Evolutionary conservation across 345 rosid species (phyloP).

Genomic region (Arabidopsis arenosa): DNA sequence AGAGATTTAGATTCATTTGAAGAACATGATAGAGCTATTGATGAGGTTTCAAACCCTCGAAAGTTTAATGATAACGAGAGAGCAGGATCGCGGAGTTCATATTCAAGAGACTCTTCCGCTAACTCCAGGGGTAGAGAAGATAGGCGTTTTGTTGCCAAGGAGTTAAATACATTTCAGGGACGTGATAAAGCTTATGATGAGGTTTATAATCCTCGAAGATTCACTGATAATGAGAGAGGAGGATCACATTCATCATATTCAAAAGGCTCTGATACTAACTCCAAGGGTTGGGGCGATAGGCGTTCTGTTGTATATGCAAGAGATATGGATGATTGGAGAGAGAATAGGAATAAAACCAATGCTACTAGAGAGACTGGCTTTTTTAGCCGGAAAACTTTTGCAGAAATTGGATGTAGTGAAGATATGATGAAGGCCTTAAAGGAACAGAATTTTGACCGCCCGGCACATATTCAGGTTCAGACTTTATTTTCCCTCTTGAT

Average conservation of each 20-base stretch:
- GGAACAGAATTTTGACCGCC: conserved; percentile 62
- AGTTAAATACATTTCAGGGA: conserved; percentile 21
- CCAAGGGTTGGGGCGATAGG: conserved; percentile 49
- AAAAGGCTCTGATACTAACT: conserved; percentile 50
- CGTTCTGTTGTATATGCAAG: conserved; percentile 43
- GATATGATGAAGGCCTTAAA: conserved; percentile 70
- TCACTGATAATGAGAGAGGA: conserved; percentile 36
- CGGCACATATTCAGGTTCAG: conserved; percentile 84
- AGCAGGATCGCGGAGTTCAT: conserved; percentile 41
- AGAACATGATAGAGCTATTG: conserved; percentile 5
- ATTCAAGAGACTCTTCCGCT: conserved; percentile 46
- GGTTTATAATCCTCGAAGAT: conserved; percentile 25
- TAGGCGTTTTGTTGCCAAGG: conserved; percentile 46
- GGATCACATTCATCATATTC: conserved; percentile 40
- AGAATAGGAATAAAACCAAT: conserved; percentile 40
- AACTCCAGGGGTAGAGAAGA: conserved; percentile 67
- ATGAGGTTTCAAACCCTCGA: conserved; percentile 28
- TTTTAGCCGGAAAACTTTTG: conserved; percentile 74
- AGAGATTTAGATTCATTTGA: conserved; percentile 11
- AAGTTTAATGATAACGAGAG: conserved; percentile 37
- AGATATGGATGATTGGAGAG: conserved; percentile 45
- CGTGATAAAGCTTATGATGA: conserved; percentile 34
- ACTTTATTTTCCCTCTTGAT: not conserved
- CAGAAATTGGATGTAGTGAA: conserved; percentile 74
- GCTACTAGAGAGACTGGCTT: conserved; percentile 52